These are phyloP conservation scores for Herpetomonas samuelpessoai DNA, from an alignment of 208 protist genomes.

Conservation along the genomic window DNA sequence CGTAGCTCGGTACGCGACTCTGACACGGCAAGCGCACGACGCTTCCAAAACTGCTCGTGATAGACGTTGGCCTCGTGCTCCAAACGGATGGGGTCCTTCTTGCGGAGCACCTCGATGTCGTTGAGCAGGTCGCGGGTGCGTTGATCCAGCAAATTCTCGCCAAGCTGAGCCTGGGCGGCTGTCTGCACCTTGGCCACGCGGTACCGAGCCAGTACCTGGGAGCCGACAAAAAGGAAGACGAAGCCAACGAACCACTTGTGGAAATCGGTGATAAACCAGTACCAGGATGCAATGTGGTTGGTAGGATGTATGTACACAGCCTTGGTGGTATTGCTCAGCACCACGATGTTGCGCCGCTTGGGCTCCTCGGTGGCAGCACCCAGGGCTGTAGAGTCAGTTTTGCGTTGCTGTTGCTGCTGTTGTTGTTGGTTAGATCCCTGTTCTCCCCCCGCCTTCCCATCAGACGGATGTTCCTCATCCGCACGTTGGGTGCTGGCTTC, in stretches of 20 bases:
- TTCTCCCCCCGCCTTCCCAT: neutral
- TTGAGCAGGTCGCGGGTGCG: constrained; percentile 71
- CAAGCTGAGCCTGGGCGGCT: constrained; percentile 73
- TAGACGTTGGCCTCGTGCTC: constrained; percentile 86
- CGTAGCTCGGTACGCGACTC: constrained; percentile 54
- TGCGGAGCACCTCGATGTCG: constrained; percentile 82
- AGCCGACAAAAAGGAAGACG: constrained; percentile 74
- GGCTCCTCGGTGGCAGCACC: constrained; percentile 24
- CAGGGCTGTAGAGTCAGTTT: constrained; percentile 31
- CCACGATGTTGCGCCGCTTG: constrained; percentile 73
- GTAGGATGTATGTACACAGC: constrained; percentile 83
- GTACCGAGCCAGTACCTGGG: constrained; percentile 79
- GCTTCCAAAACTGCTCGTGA: constrained; percentile 89
- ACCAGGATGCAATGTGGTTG: constrained; percentile 87
- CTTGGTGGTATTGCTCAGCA: constrained; percentile 85
- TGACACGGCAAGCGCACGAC: constrained; percentile 56
- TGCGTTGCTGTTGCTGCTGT: too few species aligned
- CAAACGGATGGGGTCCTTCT: constrained; percentile 83
- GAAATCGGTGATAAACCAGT: constrained; percentile 87
- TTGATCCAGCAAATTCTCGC: constrained; percentile 86
- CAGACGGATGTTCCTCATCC: neutral
- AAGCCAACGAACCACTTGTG: constrained; percentile 84
- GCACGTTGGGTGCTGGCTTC: too few species aligned
- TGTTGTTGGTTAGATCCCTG: constrained; percentile 4
- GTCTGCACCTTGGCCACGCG: constrained; percentile 74